Evolutionary conservation across 495 filamentous ascomycete species (phyloP).

Genomic region (Talaromyces borbonicus): DNA sequence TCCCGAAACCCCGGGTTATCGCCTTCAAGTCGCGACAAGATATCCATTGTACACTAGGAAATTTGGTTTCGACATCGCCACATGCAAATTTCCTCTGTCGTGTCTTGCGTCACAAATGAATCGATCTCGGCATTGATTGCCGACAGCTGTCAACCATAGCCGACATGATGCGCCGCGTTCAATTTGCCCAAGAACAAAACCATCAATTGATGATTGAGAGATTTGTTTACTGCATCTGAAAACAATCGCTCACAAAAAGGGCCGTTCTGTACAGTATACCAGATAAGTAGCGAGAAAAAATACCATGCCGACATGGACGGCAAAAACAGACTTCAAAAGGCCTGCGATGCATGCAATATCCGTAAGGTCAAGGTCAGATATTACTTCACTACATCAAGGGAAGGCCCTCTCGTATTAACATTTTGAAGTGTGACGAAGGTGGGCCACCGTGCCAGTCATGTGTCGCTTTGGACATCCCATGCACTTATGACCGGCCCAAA

Average conservation of each 20-base stretch:
- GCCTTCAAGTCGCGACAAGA: no score
- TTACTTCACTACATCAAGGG: neutral
- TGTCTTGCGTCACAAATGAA: slow-evolving; percentile 2
- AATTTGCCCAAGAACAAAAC: neutral
- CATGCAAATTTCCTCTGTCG: no score
- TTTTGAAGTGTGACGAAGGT: slow-evolving; percentile 62
- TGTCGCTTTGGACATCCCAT: slow-evolving; percentile 67
- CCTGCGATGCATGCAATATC: slow-evolving; percentile 77
- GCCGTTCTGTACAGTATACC: no score
- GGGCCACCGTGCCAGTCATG: slow-evolving; percentile 76
- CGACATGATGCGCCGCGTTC: neutral
- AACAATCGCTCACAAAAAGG: no score
- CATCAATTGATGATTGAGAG: neutral
- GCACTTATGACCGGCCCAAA: slow-evolving; percentile 71
- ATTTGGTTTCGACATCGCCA: no score
- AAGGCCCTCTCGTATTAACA: slow-evolving; percentile 1
- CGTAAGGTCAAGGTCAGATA: slow-evolving; percentile 69
- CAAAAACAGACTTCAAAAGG: slow-evolving; percentile 55
- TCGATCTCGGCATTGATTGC: neutral
- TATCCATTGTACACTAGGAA: no score
- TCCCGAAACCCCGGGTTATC: no score
- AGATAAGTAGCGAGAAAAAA: no score
- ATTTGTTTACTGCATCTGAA: no score
- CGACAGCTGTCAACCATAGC: neutral
- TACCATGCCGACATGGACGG: slow-evolving; percentile 26